phyloP scores from a whole-genome alignment of 2,329 filamentous ascomycete genomes.

The Clonostachys byssicola region DNA sequence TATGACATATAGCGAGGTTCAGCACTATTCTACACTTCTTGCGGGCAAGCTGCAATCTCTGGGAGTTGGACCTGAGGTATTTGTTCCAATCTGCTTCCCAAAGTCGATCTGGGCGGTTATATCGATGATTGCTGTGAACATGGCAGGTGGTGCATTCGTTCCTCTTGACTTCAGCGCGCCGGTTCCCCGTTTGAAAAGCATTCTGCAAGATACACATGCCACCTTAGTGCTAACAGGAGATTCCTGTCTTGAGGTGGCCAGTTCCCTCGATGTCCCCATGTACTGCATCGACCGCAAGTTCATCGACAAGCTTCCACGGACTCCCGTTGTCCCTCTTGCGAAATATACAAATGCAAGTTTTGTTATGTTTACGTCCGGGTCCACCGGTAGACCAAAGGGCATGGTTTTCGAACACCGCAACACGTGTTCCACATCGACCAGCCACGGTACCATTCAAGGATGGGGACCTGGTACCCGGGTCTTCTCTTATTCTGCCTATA shows the following conservation, averaged over 20 bases:
- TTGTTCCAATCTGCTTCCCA: constrained; percentile 5
- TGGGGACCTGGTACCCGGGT: background rate
- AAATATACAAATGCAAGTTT: background rate
- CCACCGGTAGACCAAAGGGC: constrained; percentile 4
- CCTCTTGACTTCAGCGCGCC: background rate
- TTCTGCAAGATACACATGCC: background rate
- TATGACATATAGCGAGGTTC: constrained; percentile 16
- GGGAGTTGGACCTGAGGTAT: constrained; percentile 15
- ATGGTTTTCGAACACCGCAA: background rate
- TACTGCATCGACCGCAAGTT: background rate
- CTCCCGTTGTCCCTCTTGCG: no score
- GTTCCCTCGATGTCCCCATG: background rate
- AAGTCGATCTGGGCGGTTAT: constrained; percentile 7
- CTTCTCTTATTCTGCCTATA: background rate
- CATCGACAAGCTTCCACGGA: background rate
- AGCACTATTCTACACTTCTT: background rate
- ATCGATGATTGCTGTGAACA: constrained; percentile 6
- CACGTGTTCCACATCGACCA: background rate
- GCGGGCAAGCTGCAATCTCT: background rate
- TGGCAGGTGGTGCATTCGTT: constrained; percentile 6
- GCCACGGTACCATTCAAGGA: background rate
- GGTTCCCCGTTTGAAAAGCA: background rate
- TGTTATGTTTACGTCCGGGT: constrained; percentile 2
- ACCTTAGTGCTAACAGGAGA: background rate
- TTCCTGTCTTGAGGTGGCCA: background rate